A percentile compares a stretch with the other conserved stretches of the same genome.
These are phyloP conservation scores for Lipomyces yamadae DNA, from an alignment of 805 yeast genomes.

Conservation along the genomic window DNA sequence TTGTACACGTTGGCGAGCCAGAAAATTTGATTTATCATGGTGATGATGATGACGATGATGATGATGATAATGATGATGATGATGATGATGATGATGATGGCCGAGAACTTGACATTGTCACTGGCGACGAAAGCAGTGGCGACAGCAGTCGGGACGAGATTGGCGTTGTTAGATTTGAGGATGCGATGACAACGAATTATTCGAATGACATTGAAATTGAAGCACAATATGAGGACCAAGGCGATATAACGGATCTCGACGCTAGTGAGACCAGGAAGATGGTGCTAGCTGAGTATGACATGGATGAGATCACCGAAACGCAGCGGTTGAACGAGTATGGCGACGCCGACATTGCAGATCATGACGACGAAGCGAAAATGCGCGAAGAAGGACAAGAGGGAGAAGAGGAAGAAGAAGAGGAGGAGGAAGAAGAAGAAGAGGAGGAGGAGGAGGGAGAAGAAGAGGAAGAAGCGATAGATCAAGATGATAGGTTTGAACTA, in stretches of 20 bases:
- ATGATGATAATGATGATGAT: background rate
- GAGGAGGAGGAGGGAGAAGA: slow-evolving; percentile 45
- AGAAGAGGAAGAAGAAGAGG: slow-evolving; percentile 45
- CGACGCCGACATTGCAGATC: background rate
- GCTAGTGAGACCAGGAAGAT: background rate
- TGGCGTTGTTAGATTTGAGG: background rate
- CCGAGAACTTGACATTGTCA: slow-evolving; percentile 14
- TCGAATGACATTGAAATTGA: slow-evolving; percentile 1
- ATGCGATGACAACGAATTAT: background rate
- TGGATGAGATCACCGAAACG: background rate
- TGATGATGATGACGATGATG: background rate
- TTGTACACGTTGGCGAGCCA: background rate
- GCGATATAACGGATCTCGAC: slow-evolving; percentile 6
- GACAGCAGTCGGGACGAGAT: slow-evolving; percentile 2
- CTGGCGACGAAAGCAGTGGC: slow-evolving; percentile 2
- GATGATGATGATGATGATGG: slow-evolving; percentile 28
- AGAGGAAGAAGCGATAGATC: slow-evolving; percentile 42
- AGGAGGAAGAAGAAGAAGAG: slow-evolving; percentile 37
- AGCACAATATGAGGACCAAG: slow-evolving; percentile 1
- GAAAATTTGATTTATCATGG: background rate
- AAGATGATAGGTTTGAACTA: slow-evolving; percentile 49
- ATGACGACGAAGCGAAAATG: slow-evolving; percentile 44
- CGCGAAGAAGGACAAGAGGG: slow-evolving; percentile 50
- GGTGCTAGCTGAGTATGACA: background rate
- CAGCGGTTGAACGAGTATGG: background rate